Base-by-base conservation (phyloP, 768 basidiomycete genomes). In the Tylopilus plumbeoviolaceoides region DNA sequence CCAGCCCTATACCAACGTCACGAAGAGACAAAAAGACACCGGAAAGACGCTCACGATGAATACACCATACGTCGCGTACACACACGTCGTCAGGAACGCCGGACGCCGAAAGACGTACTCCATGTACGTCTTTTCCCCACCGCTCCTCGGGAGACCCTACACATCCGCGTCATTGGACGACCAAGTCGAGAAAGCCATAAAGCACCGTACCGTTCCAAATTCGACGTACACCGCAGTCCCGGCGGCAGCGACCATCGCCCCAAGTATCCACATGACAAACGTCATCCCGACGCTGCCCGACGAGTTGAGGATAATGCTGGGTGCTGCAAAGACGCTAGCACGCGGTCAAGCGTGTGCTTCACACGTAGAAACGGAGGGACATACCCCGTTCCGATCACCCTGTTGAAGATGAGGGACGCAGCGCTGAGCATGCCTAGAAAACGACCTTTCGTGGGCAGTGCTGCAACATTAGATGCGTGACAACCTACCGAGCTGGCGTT, bases 141-240 rank as follows among this genome's bases (percentile, higher is more conserved):
- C 87, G 50, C 76, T 88, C 3, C 80, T 73, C 2, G 87, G 87
- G 2, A 89, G 72, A 18, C 81, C 85, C 83, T 87, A 45, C 7
- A 18, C 28, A 1, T 18, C 2, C 12, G 7, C 7, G 15, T n/a
- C 27, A 2, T 39, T 50, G 39, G 33, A 17, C 4, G 18, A 28
- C 20, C 4, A 10, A 40, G n/a, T 12, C 27, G 11, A n/a, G 9
- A 12, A 33, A 12, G 8, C 7, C 10, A 30, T 14, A 6, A 33
- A 30, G 15, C 15, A 27, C 45, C 75, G 56, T 53, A 87, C 86
- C 23, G 87, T 87, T 21, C 87, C 87, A 18, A 87, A 75, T 63
- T 89, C 87, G n/a, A 88, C 74, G 57, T 83, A 89, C 4, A 89
- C 87, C 0, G 79, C 76, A 2, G 85, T 85, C 5, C 87, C 87